Base-by-base conservation (phyloP, 2,329 filamentous ascomycete genomes). In the Phyllosticta citriasiana region DNA sequence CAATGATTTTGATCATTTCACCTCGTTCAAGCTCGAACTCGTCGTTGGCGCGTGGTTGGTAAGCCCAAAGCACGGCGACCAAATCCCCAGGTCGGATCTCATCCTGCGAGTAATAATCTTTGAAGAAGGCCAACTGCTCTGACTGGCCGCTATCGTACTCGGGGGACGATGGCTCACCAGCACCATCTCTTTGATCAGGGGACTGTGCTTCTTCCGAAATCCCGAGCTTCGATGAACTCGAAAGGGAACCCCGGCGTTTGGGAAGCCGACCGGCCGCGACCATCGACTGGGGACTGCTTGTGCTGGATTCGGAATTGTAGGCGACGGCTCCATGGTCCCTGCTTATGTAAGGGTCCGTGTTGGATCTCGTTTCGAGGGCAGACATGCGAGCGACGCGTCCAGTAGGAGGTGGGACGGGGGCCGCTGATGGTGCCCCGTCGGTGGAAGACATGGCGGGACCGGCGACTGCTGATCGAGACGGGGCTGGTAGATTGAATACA, bases 21-120 rank as follows among this genome's bases (percentile, higher is more conserved):
- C 94, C 94, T 62, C 94, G 86, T 69, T 97, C 94, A 47, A 99
- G 80, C 50, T 90, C 82, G 70, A 97, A 97, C 71, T 99, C 94
- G 69, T 99, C 94, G 30, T 86, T 85, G 4, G 94, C 94, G 35
- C 94, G 88, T 35, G 94, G 93, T 68, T 96, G 91, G 74, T 99
- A 99, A 1, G 94, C 93, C 94, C 94, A 99, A 14, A 99, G 82
- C 2, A 91, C 90, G 14, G 94, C 84, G 52, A 99, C 93, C 63
- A 88, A 88, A 69, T 97, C 92, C 61, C 89, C 88, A 0, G 93
- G 89, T 68, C 93, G 90, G 62, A 99, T 96, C 68, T 97, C 92
- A 68, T 97, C 94, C 67, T 93, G 88, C 2, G 93, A 97, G 72
- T 99, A 99, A 75, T 99, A 99, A 74, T 99, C 94, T 72, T 96